Base-by-base conservation (phyloP, 805 yeast genomes). In the Soucietia sequanensis region DNA sequence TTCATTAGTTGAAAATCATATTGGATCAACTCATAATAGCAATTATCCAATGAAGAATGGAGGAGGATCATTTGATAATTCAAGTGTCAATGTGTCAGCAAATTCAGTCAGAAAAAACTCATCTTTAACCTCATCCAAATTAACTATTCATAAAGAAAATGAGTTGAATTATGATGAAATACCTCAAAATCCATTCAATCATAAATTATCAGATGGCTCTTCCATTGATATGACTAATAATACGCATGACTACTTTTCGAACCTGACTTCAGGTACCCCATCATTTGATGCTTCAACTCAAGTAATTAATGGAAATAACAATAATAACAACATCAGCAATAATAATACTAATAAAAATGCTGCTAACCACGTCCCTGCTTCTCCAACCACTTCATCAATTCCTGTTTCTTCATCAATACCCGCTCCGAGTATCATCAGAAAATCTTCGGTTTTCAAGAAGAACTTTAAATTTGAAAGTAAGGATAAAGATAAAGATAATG, bases 371-470 rank as follows among this genome's bases (percentile, higher is more conserved):
- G n/a, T n/a, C n/a, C n/a, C n/a, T n/a, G 10, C 28, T 15, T 21
- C 23, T 19, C 12, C 30, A 23, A 13, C 28, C 8, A 4, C 26
- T 30, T 39, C 52, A 9, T 27, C 39, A 12, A 31, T 50, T 9
- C 12, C 27, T 9, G 27, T n/a, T 9, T 7, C 8, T 7, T n/a
- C 27, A 7, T 6, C 27, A n/a, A 10, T 10, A 21, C 23, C 23
- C 7, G 23, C 23, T 8, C 27, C 27, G n/a, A 15, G 19, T 8
- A 9, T 18, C n/a, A 13, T 20, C 15, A 18, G 31, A 9, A 28
- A 20, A 2, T 47, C 53, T 3, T 35, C 52, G 2, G 27, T 60
- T 8, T 60, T 62, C 46, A 62, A 58, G 40, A 60, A 60, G 45
- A 54, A 53, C 24, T 62, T 62, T 38, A 54, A 55, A 43, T 38